Evolutionary conservation across 495 filamentous ascomycete species (phyloP).

Genomic region (Apodospora peruviana): DNA sequence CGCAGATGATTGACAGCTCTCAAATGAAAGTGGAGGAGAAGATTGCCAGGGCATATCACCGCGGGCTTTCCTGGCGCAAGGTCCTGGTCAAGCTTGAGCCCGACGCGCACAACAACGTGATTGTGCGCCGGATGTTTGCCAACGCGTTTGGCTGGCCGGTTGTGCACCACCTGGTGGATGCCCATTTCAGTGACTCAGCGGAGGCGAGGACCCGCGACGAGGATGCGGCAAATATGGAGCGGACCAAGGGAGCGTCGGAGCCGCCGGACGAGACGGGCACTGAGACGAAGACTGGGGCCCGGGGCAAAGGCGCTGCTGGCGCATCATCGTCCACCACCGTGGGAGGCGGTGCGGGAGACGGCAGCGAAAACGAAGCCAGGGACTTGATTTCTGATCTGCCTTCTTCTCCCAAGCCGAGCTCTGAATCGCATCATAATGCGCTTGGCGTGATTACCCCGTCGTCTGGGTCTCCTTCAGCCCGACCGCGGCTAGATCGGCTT

Average conservation of each 20-base stretch:
- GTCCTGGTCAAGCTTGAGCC: slow-evolving; percentile 92
- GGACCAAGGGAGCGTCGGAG: slow-evolving; percentile 31
- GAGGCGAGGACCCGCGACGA: slow-evolving; percentile 56
- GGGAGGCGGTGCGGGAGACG: slow-evolving; percentile 3
- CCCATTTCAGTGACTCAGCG: slow-evolving; percentile 74
- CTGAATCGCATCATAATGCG: background rate
- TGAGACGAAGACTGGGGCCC: slow-evolving; percentile 24
- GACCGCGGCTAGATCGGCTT: slow-evolving; percentile 22
- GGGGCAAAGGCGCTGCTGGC: slow-evolving; percentile 7
- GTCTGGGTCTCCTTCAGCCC: slow-evolving; percentile 15
- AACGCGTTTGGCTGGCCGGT: slow-evolving; percentile 99
- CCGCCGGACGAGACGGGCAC: slow-evolving; percentile 22
- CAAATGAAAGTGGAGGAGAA: slow-evolving; percentile 92
- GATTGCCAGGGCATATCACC: slow-evolving; percentile 91
- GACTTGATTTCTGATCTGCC: slow-evolving; percentile 14
- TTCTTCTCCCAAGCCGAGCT: background rate
- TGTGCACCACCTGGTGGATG: slow-evolving; percentile 85
- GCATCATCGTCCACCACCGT: background rate
- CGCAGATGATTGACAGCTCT: slow-evolving; percentile 46
- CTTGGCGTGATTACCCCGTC: slow-evolving; percentile 7
- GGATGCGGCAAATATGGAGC: slow-evolving; percentile 32
- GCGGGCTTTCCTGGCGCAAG: slow-evolving; percentile 87
- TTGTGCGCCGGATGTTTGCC: slow-evolving; percentile 90
- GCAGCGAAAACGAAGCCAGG: slow-evolving; percentile 13
- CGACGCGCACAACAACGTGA: slow-evolving; percentile 97